These are phyloP conservation scores for Plasmopara viticola DNA, from an alignment of 352 stramenopile genomes.

Conservation along the genomic window DNA sequence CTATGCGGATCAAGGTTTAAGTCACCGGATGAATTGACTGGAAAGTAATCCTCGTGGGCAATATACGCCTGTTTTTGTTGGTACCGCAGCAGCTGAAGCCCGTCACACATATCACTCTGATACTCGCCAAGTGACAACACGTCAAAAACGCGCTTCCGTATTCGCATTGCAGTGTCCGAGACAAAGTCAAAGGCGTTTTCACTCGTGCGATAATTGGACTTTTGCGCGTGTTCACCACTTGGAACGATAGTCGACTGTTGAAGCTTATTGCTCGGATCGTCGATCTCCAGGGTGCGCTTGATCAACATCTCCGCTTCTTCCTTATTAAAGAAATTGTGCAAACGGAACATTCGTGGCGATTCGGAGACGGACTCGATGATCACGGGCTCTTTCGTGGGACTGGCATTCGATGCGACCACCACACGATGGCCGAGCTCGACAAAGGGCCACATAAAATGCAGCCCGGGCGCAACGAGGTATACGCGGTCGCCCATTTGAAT, in stretches of 20 bases:
- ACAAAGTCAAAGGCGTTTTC: constrained; percentile 87
- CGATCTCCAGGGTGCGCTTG: constrained; percentile 70
- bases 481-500: constrained; percentile 49
- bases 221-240: constrained; percentile 52
- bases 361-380: constrained; percentile 75
- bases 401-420: constrained; percentile 40
- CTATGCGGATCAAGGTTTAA: constrained; percentile 75
- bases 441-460: constrained; percentile 80
- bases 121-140: constrained; percentile 88
- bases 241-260: constrained; percentile 69
- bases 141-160: constrained; percentile 87
- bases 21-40: constrained; percentile 32
- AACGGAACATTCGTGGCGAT: constrained; percentile 74
- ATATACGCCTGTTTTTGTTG: constrained; percentile 93
- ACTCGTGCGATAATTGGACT: constrained; percentile 72
- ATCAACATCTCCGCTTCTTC: constrained; percentile 81
- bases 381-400: constrained; percentile 49
- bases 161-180: constrained; percentile 54
- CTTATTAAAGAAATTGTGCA: constrained; percentile 85
- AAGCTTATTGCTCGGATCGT: constrained; percentile 75
- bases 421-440: constrained; percentile 73
- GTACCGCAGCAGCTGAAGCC: constrained; percentile 94
- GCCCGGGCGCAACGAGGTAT: constrained; percentile 62
- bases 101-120: constrained; percentile 88
- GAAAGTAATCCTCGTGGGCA: constrained; percentile 92